These are phyloP conservation scores for Aspergillus carbonarius DNA, from an alignment of 2,329 filamentous ascomycete genomes.

Conservation along the genomic window DNA sequence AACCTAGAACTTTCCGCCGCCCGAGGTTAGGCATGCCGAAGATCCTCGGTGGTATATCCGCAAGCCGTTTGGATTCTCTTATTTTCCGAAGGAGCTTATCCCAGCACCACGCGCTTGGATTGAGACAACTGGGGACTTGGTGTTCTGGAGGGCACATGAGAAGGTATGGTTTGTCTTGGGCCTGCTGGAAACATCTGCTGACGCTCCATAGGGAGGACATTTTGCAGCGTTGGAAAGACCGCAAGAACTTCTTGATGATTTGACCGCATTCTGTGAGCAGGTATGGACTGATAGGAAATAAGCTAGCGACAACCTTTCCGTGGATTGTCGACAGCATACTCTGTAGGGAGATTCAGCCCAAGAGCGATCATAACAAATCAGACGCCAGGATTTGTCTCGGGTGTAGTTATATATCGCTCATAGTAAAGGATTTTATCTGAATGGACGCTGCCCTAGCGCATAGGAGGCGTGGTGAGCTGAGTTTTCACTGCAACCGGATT, in stretches of 20 bases:
- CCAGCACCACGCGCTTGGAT: conserved; percentile 42
- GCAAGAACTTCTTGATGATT: conserved; percentile 44
- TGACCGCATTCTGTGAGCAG: conserved; percentile 38
- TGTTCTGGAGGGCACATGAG: conserved; percentile 38
- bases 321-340: not conserved
- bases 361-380: not conserved
- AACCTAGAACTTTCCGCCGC: conserved; percentile 8
- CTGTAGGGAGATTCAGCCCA: not conserved
- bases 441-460: not conserved
- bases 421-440: not conserved
- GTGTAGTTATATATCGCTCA: not conserved
- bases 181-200: not conserved
- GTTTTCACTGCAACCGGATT: not conserved
- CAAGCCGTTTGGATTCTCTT: conserved; percentile 50
- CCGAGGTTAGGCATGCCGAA: not conserved
- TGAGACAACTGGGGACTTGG: conserved; percentile 39
- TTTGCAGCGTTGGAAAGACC: conserved; percentile 52
- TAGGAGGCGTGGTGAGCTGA: not conserved
- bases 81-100: conserved; percentile 46
- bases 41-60: conserved; percentile 29
- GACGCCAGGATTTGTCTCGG: not conserved
- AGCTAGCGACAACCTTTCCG: not conserved
- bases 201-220: conserved; percentile 49
- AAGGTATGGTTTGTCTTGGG: conserved; percentile 23
- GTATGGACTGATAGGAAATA: conserved; percentile 22